Evolutionary conservation across 1,284 basidiomycete species (phyloP), one percentile per base, ranked within the genome.

Genomic region (Boletus semigastroideus): DNA sequence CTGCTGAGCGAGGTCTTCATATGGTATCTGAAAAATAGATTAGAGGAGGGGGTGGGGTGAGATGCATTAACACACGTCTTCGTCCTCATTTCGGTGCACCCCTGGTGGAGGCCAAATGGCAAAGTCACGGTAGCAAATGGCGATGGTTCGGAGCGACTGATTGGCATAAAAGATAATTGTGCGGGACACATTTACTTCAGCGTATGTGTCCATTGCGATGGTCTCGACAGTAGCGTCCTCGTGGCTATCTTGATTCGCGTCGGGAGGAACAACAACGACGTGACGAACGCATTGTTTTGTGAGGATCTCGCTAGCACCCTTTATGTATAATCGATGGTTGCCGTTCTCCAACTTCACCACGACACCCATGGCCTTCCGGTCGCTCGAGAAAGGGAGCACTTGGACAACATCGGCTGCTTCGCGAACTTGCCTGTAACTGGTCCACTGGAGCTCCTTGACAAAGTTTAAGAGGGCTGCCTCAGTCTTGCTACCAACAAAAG

Each of bases 101-200:
- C 74, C 77, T 8, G 66, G 63, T 8, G 95, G 94, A 16, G 96
- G 96, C 94, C 95, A 98, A 5, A 73, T 70, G 13, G 84, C 72
- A 57, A 98, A 88, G 65, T 99, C 95, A 42, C 87, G 82, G 68
- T 98, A 98, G 70, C 93, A 96, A 40, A 98, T 70, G 2, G 93
- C 93, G 57, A 99, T 91, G 0, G 96, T 97, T 45, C 94, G 84
- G 13, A 98, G 84, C 22, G 86, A 91, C 76, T 98, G 95, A 71
- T 94, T 93, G 64, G 95, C 95, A 68, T 98, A 99, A 73, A 95
- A 94, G 59, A 94, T 94, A 72, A 96, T 98, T 16, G 94, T 98
- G 51, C 87, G 80, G 28, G 80, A 80, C 66, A 98, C 90, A 64
- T 96, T 96, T 59, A 88, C 85, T 57, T 77, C 76, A 17, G 84